Percentiles rank a stretch among this genome's conserved stretches.
Evolutionary conservation across 176 grass and related monocot genomes (phyloP).

Genomic region (Luzula sylvatica): DNA sequence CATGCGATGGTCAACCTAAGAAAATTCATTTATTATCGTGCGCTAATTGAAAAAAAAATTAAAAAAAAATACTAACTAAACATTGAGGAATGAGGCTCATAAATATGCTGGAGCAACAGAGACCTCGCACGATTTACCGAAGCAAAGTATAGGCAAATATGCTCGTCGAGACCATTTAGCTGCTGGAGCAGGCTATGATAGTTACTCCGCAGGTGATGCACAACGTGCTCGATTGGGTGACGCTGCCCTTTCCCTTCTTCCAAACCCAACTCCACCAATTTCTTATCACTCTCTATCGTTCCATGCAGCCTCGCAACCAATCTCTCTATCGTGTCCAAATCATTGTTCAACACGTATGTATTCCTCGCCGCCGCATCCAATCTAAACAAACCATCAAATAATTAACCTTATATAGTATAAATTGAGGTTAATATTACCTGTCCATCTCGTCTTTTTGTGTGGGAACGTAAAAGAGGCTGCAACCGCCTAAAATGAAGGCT

Average conservation of each 20-base stretch:
- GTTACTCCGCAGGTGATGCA: slow-evolving; percentile 61
- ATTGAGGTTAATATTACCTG: neutral
- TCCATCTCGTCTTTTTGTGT: slow-evolving; percentile 54
- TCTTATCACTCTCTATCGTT: slow-evolving; percentile 75
- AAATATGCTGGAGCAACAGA: slow-evolving; percentile 59
- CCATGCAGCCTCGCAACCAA: slow-evolving; percentile 58
- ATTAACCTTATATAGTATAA: no score
- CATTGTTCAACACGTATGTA: slow-evolving; percentile 72
- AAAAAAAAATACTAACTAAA: no score
- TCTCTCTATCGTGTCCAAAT: slow-evolving; percentile 65
- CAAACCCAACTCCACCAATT: slow-evolving; percentile 55
- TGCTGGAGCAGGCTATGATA: slow-evolving; percentile 57
- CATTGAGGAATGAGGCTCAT: neutral
- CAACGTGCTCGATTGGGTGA: slow-evolving; percentile 79
- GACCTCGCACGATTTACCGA: slow-evolving; percentile 65
- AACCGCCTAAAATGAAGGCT: slow-evolving; percentile 14
- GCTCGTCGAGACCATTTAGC: slow-evolving; percentile 68
- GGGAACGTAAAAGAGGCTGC: slow-evolving; percentile 14
- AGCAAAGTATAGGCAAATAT: slow-evolving; percentile 80
- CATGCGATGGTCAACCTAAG: no score
- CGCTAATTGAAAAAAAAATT: no score
- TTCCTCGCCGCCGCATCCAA: slow-evolving; percentile 69
- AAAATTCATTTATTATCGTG: no score
- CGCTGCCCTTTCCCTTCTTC: slow-evolving; percentile 53
- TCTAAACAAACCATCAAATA: neutral